phyloP scores from a whole-genome alignment of 306 rosid species.

The Quercus cerris region DNA sequence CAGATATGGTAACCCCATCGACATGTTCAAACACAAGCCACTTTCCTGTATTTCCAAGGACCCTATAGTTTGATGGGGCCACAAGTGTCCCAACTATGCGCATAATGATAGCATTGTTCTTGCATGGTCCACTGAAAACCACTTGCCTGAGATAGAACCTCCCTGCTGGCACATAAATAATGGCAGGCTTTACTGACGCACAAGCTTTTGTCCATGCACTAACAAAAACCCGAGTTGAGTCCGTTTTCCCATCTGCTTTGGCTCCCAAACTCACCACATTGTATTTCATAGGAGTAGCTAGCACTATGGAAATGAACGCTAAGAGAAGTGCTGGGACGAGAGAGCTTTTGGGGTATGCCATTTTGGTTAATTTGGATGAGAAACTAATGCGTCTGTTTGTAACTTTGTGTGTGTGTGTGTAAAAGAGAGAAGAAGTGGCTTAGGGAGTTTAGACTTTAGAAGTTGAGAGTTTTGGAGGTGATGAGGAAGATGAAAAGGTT shows the following conservation, averaged over 20 bases:
- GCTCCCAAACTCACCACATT: constrained; percentile 36
- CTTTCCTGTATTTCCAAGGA: constrained; percentile 28
- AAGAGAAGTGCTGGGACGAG: neutral
- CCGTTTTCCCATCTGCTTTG: constrained; percentile 29
- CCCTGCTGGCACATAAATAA: constrained; percentile 42
- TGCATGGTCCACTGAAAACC: constrained; percentile 44
- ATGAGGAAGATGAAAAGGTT: constrained; percentile 17
- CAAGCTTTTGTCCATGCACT: constrained; percentile 44
- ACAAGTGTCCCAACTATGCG: constrained; percentile 39
- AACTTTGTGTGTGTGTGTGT: neutral
- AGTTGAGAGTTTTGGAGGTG: neutral
- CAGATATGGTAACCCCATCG: constrained; percentile 37
- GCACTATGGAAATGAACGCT: neutral
- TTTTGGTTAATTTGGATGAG: neutral
- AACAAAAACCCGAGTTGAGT: constrained; percentile 34
- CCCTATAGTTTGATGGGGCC: constrained; percentile 43
- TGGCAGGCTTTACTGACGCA: constrained; percentile 20
- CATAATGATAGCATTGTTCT: constrained; percentile 27
- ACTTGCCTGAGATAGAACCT: constrained; percentile 30
- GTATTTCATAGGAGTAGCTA: neutral
- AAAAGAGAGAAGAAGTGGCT: neutral
- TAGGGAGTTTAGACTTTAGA: neutral
- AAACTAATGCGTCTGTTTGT: neutral
- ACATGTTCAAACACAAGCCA: constrained; percentile 41
- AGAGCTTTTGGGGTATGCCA: constrained; percentile 13